Evolutionary conservation across 495 filamentous ascomycete species (phyloP).

Genomic region (Hypoxylon intermedium): DNA sequence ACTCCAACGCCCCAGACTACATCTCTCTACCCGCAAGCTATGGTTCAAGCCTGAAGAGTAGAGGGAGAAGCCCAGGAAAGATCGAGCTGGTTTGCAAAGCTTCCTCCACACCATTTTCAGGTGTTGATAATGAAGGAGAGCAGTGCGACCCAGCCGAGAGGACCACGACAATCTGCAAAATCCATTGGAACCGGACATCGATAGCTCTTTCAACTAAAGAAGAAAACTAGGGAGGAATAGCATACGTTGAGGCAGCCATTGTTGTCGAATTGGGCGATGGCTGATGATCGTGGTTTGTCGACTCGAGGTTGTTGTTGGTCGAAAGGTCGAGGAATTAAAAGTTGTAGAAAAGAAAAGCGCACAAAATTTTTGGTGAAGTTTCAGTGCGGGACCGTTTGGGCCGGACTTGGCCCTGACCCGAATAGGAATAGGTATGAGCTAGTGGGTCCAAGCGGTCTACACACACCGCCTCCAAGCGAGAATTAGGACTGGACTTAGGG

Average conservation of each 20-base stretch:
- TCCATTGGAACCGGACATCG: constrained; percentile 61
- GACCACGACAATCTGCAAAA: constrained; percentile 73
- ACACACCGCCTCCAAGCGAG: constrained; percentile 29
- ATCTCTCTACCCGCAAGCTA: constrained; percentile 58
- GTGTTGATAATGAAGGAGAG: constrained; percentile 21
- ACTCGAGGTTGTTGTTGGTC: constrained; percentile 31
- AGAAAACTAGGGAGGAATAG: constrained; percentile 50
- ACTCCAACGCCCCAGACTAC: constrained; percentile 76
- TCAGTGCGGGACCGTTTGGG: constrained; percentile 16
- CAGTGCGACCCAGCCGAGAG: constrained; percentile 74
- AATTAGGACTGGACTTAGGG: constrained; percentile 28
- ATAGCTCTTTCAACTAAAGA: constrained; percentile 52
- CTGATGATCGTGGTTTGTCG: constrained; percentile 41
- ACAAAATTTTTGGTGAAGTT: constrained; percentile 24
- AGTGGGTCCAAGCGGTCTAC: neutral
- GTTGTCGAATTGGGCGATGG: constrained; percentile 53
- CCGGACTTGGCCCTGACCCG: neutral
- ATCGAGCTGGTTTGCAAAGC: constrained; percentile 79
- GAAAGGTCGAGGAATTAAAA: constrained; percentile 20
- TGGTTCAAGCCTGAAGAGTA: constrained; percentile 55
- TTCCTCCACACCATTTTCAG: constrained; percentile 40
- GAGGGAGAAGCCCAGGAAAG: constrained; percentile 67
- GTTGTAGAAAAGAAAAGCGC: constrained; percentile 5
- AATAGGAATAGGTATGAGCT: constrained; percentile 7
- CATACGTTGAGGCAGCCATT: constrained; percentile 73